These are phyloP conservation scores for Dactylellina parvicollis DNA, from an alignment of 2,329 filamentous ascomycete species.

Conservation along the genomic window DNA sequence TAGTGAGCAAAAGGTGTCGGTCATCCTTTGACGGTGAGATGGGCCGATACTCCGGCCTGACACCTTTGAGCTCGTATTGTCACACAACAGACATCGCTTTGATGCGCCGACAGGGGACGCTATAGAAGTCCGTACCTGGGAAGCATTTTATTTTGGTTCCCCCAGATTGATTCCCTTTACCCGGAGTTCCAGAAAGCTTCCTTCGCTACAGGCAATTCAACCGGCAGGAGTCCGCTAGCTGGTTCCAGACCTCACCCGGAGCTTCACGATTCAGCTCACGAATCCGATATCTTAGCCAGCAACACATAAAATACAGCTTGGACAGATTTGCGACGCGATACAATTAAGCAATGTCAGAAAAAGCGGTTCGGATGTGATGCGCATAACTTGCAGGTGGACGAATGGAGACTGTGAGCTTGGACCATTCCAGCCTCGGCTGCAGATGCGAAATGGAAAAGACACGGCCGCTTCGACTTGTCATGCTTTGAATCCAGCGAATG, in stretches of 20 bases:
- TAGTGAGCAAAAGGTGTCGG: background rate
- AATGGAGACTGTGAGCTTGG: conserved; percentile 34
- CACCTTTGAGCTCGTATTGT: conserved; percentile 37
- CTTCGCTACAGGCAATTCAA: conserved; percentile 16
- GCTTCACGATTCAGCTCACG: conserved; percentile 20
- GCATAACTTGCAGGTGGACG: conserved; percentile 22
- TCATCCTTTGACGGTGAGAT: conserved; percentile 28
- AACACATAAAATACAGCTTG: conserved; percentile 6
- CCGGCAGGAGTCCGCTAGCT: background rate
- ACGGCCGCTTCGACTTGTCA: conserved; percentile 38
- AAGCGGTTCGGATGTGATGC: conserved; percentile 43
- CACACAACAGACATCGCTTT: conserved; percentile 22
- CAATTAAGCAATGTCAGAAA: conserved; percentile 15
- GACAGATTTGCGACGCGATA: conserved; percentile 3
- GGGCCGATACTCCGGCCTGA: conserved; percentile 42
- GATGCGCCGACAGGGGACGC: conserved; percentile 41
- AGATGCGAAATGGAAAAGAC: conserved; percentile 18
- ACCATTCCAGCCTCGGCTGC: conserved; percentile 41
- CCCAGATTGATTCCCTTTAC: conserved; percentile 19
- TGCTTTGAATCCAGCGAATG: conserved; percentile 31
- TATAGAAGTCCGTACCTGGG: conserved; percentile 42
- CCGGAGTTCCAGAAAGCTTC: conserved; percentile 51
- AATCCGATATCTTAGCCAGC: background rate
- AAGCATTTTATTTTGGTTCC: conserved; percentile 45
- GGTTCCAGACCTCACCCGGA: background rate